Evolutionary conservation across 23 red algal genomes (phyloP).

Genomic region (Gracilaria gracilis): DNA sequence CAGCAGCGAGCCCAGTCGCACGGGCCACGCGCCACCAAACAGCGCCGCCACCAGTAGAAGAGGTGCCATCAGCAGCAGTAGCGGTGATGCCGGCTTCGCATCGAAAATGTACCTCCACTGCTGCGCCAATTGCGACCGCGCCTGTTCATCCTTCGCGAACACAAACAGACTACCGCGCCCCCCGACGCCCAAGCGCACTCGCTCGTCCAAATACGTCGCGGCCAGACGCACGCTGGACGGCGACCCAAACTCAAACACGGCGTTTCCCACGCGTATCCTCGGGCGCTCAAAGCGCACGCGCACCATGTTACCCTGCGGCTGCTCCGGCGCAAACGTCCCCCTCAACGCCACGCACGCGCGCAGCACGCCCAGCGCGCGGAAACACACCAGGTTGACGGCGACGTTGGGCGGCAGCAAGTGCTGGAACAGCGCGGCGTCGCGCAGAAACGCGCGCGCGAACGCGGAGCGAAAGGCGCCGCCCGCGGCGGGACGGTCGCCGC

Average conservation of each 20-base stretch:
- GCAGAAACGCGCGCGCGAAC: conserved; percentile 20
- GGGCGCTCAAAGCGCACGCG: conserved; percentile 27
- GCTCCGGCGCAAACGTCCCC: not conserved
- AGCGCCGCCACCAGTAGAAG: not conserved
- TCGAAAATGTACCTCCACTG: conserved; percentile 51
- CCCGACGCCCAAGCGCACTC: conserved; percentile 35
- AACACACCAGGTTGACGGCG: conserved; percentile 59
- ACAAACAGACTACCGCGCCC: conserved; percentile 46
- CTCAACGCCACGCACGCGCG: conserved; percentile 2
- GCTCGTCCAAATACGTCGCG: conserved; percentile 41
- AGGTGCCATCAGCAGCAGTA: not conserved
- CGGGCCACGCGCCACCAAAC: not conserved
- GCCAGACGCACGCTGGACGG: not conserved
- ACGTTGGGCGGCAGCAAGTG: conserved; percentile 45
- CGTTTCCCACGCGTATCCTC: not conserved
- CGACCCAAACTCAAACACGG: conserved; percentile 50
- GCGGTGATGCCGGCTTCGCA: conserved; percentile 2
- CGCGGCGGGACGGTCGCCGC: not conserved
- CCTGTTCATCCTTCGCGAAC: not conserved
- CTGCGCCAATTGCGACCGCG: not conserved
- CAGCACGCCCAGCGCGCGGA: conserved; percentile 28
- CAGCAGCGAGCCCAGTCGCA: not conserved
- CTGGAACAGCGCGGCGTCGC: conserved; percentile 30
- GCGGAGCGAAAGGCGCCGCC: conserved; percentile 34
- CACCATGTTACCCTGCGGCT: not conserved